Evolutionary conservation across 177 flowering plant species (phyloP), one percentile per base, ranked within the genome.

Genomic region (Telopea speciosissima): DNA sequence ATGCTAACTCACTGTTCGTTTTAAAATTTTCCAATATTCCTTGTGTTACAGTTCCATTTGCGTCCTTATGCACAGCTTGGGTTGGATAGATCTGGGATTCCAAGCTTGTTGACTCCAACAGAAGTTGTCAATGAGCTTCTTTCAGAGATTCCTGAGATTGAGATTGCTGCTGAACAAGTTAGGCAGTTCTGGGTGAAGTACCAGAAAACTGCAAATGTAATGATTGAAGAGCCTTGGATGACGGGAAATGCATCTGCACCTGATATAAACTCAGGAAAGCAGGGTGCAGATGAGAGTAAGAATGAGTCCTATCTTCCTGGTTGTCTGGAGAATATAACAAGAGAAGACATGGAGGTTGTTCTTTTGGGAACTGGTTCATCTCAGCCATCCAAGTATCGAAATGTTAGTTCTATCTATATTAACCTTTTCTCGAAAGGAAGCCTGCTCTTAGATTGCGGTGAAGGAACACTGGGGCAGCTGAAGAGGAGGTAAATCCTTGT

Each of bases 281-380:
- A 70, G 56, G 77, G 40, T 25, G 24, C 5, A 33, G 63, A 60
- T 58, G 66, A 70, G 8, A n/a, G 56, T 54, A 65, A 45, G 60
- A 61, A 52, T 24, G 74, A 70, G 1, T 60, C 72, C 17, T 16
- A 71, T 61, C 60, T 81, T 74, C 99, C 97, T 22, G 72, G 76
- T 71, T 96, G 97, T 84, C 81, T 96, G 81, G 95, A 93, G 76
- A 79, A 86, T 75, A 81, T 93, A 69, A 76, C 87, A 66, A 85
- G 96, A 74, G 97, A 93, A 70, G 97, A 96, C 74, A 75, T 91
- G 85, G 99, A 96, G 81, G 85, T 96, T 72, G 92, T 93, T 73
- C 90, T 96, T 79, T 80, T 96, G 26, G 99, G 99, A 8, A 96
- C 99, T 26, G 99, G 99, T 65, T 93, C 99, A 40, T 88, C 97